Evolutionary conservation across 352 stramenopile species (phyloP).

Genomic region (Globisporangium iwayamae): DNA sequence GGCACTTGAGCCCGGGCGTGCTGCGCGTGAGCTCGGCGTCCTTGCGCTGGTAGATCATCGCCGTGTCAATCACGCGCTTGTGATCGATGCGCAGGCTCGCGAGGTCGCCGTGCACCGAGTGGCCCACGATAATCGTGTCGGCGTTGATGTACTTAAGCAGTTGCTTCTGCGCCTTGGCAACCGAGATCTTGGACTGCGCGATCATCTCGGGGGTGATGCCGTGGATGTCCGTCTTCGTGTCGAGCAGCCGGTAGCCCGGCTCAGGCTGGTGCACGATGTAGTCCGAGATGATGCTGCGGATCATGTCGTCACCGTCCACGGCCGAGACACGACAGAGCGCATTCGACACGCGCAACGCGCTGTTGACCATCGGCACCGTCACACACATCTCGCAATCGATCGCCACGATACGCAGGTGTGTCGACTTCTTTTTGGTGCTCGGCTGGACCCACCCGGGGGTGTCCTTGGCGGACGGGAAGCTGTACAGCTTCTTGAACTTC

Average conservation of each 20-base stretch:
- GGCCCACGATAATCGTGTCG: conserved; percentile 82
- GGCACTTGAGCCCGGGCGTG: conserved; percentile 65
- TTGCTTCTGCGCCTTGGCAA: conserved; percentile 72
- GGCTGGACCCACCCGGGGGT: conserved; percentile 51
- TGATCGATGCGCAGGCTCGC: conserved; percentile 74
- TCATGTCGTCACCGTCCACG: conserved; percentile 74
- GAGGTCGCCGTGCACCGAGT: conserved; percentile 78
- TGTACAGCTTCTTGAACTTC: conserved; percentile 57
- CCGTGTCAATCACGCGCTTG: conserved; percentile 77
- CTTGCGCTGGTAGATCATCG: conserved; percentile 74
- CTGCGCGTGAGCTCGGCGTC: conserved; percentile 24
- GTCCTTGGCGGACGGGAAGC: conserved; percentile 36
- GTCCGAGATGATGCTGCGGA: conserved; percentile 67
- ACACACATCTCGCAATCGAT: conserved; percentile 89
- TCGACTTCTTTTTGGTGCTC: conserved; percentile 56
- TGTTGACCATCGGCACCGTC: conserved; percentile 26
- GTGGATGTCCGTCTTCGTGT: conserved; percentile 85
- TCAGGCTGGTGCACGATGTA: conserved; percentile 84
- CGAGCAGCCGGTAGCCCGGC: conserved; percentile 46
- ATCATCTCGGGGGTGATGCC: conserved; percentile 75
- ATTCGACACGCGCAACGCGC: conserved; percentile 36
- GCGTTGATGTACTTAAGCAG: conserved; percentile 81
- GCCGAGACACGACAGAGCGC: conserved; percentile 79
- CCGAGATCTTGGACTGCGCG: conserved; percentile 64
- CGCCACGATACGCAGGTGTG: conserved; percentile 65